Evolutionary conservation across 192 early-diverging fungal species (phyloP), one percentile per base, ranked within the genome.

Genomic region (Coemansia sp.): DNA sequence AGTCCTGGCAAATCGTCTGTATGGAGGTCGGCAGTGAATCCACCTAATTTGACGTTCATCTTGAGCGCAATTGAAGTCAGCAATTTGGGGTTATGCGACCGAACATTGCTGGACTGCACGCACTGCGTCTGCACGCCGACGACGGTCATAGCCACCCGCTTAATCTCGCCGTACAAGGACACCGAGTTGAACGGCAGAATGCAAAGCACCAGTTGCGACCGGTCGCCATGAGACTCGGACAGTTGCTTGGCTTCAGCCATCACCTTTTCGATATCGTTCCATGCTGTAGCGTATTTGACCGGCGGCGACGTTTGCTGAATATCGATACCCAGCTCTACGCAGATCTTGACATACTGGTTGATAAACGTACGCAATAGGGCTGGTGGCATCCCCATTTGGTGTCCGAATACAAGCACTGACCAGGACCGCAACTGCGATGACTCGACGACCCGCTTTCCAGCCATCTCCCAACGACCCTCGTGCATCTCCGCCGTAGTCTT

Each of bases 21-120:
- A 10, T 71, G 37, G 8, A 87, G 50, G 10, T n/a, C 62, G 7
- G 62, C 62, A 16, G 88, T 85, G 20, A 68, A 40, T 0, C 89
- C 89, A 43, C 89, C 89, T 13, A 90, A 78, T 69, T 90, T 90
- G 12, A 79, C 73, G 71, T 90, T 90, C 55, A 89, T 75, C 62
- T 90, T 90, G 27, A 89, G 64, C 29, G 60, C 61, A 0, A 88
- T 8, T 22, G 71, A 64, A 9, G 59, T 61, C 16, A 74, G 34
- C 13, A 85, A 71, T 52, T 47, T 61, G 10, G 67, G 22, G n/a
- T 32, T 68, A 22, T 65, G 60, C 10, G 52, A 64, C 2, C 62
- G 37, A 22, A 62, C 68, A 16, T 77, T 49, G 7, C 8, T 30
- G n/a, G 71, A 59, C 18, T 50, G 62, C 32, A 85, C 59, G 62